These are phyloP conservation scores for Arthrinium puccinioides DNA, from an alignment of 2,329 filamentous ascomycete species.

Conservation along the genomic window DNA sequence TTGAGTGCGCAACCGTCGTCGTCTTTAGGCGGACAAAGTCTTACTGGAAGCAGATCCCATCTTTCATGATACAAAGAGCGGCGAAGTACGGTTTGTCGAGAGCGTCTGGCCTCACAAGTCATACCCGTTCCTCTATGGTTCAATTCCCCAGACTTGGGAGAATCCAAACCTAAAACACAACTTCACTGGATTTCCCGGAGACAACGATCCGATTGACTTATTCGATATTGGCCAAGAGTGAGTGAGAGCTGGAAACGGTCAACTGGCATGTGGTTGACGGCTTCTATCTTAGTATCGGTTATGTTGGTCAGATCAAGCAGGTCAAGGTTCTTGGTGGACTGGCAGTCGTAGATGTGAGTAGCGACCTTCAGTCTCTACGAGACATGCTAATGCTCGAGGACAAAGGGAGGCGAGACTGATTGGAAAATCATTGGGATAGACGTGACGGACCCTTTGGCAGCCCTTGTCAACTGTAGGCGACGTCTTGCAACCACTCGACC, in stretches of 20 bases:
- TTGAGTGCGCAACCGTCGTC: slow-evolving; percentile 20
- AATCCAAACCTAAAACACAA: slow-evolving; percentile 30
- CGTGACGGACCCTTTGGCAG: not conserved
- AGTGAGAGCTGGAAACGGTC: slow-evolving; percentile 14
- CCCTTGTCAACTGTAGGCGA: not conserved
- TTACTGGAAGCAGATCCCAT: too few relatives aligned
- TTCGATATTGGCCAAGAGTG: slow-evolving; percentile 30
- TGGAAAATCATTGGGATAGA: not conserved
- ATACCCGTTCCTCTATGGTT: slow-evolving; percentile 35
- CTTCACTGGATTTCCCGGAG: slow-evolving; percentile 28
- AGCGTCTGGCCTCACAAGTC: slow-evolving; percentile 35
- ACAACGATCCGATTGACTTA: slow-evolving; percentile 35
- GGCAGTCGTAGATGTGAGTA: not conserved
- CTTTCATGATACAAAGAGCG: slow-evolving; percentile 24
- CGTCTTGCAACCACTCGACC: not conserved
- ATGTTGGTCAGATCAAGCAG: not conserved
- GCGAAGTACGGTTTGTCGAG: slow-evolving; percentile 29
- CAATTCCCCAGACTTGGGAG: slow-evolving; percentile 37
- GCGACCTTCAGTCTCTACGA: not conserved
- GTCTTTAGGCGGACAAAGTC: not conserved
- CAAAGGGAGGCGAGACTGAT: not conserved
- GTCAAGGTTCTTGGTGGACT: not conserved
- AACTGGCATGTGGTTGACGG: not conserved
- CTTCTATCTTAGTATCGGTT: not conserved
- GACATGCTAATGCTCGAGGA: not conserved